A percentile compares a stretch with the other conserved stretches of the same genome.
phyloP scores from a whole-genome alignment of 2,329 filamentous ascomycete genomes.

The Ophiosphaerella herpotricha region DNA sequence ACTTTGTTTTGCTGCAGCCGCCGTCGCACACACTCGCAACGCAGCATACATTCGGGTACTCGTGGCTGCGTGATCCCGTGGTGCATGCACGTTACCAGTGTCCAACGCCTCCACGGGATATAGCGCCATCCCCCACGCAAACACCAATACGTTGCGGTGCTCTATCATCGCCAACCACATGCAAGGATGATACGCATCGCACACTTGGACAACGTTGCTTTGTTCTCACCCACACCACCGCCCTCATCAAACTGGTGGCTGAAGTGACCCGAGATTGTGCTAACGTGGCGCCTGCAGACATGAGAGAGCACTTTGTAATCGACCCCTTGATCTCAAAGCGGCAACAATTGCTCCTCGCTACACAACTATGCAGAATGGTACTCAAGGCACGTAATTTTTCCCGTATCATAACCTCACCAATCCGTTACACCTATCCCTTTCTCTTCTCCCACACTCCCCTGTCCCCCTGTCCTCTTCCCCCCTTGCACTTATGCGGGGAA shows the following conservation, averaged over 20 bases:
- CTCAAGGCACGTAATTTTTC: conserved; percentile 57
- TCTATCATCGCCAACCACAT: conserved; percentile 13
- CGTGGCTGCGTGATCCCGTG: conserved; percentile 26
- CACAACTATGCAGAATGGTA: conserved; percentile 91
- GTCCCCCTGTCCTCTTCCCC: background rate
- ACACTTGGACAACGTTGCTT: conserved; percentile 10
- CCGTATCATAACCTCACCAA: conserved; percentile 24
- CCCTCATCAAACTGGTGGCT: conserved; percentile 10
- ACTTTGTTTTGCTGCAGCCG: conserved; percentile 21
- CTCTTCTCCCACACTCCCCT: conserved; percentile 1
- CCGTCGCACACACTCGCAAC: conserved; percentile 12
- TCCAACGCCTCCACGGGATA: conserved; percentile 26
- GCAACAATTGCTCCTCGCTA: conserved; percentile 94
- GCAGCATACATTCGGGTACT: conserved; percentile 8
- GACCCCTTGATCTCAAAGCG: conserved; percentile 98
- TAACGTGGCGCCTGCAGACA: conserved; percentile 62
- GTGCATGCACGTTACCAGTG: conserved; percentile 16
- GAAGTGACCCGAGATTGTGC: conserved; percentile 18
- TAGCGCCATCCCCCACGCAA: conserved; percentile 28
- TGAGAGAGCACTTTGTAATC: conserved; percentile 97
- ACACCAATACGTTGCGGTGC: conserved; percentile 17
- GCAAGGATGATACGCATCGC: conserved; percentile 10
- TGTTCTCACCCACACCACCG: conserved; percentile 11
- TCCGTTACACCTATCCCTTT: conserved; percentile 16
- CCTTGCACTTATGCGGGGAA: conserved; percentile 20